A percentile compares a stretch with the other conserved stretches of the same genome.
phyloP scores from a whole-genome alignment of 2,329 filamentous ascomycete genomes.

The Diaporthe batatas region DNA sequence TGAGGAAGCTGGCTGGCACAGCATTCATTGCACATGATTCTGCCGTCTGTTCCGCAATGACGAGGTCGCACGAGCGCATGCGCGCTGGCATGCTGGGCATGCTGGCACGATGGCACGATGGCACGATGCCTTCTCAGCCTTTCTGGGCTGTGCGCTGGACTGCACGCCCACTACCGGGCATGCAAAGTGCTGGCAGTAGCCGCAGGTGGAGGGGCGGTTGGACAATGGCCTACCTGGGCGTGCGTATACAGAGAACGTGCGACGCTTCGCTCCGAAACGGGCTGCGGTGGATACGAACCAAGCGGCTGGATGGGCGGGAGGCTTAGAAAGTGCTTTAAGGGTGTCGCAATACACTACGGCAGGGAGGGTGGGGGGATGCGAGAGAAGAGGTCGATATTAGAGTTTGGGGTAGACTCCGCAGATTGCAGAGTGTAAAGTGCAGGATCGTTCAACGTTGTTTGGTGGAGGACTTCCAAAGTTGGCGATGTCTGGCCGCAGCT shows the following conservation, averaged over 20 bases:
- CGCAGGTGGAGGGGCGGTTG: conserved; percentile 5
- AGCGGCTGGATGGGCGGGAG: conserved; percentile 18
- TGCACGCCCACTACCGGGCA: background rate
- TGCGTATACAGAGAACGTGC: conserved; percentile 8
- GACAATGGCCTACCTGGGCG: background rate
- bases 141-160: conserved; percentile 17
- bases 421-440: conserved; percentile 13
- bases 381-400: conserved; percentile 18
- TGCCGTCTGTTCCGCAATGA: conserved; percentile 26
- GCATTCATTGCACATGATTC: conserved; percentile 16
- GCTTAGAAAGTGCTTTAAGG: conserved; percentile 24
- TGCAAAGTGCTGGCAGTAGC: background rate
- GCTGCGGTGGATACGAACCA: conserved; percentile 25
- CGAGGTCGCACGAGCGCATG: conserved; percentile 33
- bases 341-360: conserved; percentile 30
- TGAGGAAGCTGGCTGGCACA: conserved; percentile 10
- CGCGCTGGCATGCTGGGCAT: conserved; percentile 17
- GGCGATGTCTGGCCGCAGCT: conserved; percentile 5
- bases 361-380: conserved; percentile 29
- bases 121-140: conserved; percentile 16
- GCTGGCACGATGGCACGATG: background rate
- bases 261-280: conserved; percentile 32
- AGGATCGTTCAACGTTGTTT: conserved; percentile 6
- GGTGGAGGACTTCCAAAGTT: conserved; percentile 5
- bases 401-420: conserved; percentile 32